phyloP scores from a whole-genome alignment of 495 filamentous ascomycete species.

The Aspergillus saccharolyticus region DNA sequence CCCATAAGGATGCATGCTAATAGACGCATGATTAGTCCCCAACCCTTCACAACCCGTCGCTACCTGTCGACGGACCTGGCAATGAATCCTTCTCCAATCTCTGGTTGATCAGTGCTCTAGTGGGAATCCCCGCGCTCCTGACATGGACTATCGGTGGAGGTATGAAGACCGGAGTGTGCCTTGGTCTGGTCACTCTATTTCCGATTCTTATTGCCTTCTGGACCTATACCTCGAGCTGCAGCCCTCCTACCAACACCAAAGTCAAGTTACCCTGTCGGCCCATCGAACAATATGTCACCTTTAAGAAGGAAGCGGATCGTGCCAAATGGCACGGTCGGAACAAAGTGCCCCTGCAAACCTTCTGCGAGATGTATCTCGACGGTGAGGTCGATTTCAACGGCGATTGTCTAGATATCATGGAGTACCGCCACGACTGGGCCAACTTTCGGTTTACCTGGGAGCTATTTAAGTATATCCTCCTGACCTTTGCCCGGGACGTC shows the following conservation, averaged over 20 bases:
- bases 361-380: constrained; percentile 64
- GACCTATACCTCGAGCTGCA: constrained; percentile 50
- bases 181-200: constrained; percentile 49
- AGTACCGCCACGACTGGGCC: constrained; percentile 65
- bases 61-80: constrained; percentile 54
- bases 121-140: constrained; percentile 44
- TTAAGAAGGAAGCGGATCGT: constrained; percentile 52
- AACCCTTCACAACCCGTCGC: constrained; percentile 57
- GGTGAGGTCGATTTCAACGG: constrained; percentile 61
- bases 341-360: constrained; percentile 61
- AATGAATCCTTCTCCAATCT: constrained; percentile 55
- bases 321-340: constrained; percentile 54
- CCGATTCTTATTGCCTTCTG: constrained; percentile 56
- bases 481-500: constrained; percentile 63
- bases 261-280: constrained; percentile 54
- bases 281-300: constrained; percentile 58
- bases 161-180: constrained; percentile 51
- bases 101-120: constrained; percentile 36
- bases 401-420: constrained; percentile 54
- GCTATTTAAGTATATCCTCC: constrained; percentile 61
- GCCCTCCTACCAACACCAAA: constrained; percentile 59
- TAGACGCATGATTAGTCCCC: constrained; percentile 40
- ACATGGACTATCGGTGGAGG: constrained; percentile 39
- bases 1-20: not conserved
- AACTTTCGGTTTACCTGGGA: constrained; percentile 63